phyloP scores from a whole-genome alignment of 2,329 filamentous ascomycete species.

The Pestalotiopsis sp. region DNA sequence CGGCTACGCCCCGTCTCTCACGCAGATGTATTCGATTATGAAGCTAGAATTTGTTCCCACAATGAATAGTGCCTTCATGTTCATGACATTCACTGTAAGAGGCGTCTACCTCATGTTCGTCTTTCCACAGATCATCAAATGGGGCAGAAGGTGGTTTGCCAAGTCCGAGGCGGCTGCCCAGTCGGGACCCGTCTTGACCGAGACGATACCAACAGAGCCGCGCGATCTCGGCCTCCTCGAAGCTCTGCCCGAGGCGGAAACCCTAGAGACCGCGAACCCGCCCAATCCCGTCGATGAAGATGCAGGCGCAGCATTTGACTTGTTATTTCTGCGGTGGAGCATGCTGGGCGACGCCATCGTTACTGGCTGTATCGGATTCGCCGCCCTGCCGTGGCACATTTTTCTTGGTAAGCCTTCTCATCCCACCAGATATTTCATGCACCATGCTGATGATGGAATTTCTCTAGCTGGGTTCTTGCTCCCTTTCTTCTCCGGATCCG shows the following conservation, averaged over 20 bases:
- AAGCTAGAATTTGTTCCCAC: slow-evolving; percentile 21
- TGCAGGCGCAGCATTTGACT: slow-evolving; percentile 22
- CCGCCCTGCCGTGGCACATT: slow-evolving; percentile 23
- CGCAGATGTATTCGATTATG: slow-evolving; percentile 26
- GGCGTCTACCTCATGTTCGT: slow-evolving; percentile 26
- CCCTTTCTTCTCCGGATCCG: slow-evolving; percentile 25
- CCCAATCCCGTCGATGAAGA: slow-evolving; percentile 16
- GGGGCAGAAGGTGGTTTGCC: slow-evolving; percentile 19
- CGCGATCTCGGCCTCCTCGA: slow-evolving; percentile 19
- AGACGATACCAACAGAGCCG: slow-evolving; percentile 19
- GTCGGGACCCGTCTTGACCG: slow-evolving; percentile 11
- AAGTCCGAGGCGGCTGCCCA: slow-evolving; percentile 1
- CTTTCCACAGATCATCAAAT: slow-evolving; percentile 25
- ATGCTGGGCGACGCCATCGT: slow-evolving; percentile 22
- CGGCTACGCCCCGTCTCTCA: slow-evolving; percentile 22
- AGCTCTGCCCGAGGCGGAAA: slow-evolving; percentile 16
- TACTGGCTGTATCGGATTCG: slow-evolving; percentile 22
- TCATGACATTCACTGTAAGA: slow-evolving; percentile 18
- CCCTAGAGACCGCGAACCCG: slow-evolving; percentile 19
- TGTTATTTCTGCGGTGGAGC: slow-evolving; percentile 25
- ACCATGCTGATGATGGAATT: background rate
- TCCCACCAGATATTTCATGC: background rate
- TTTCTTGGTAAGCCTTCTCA: slow-evolving; percentile 21
- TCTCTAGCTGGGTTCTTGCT: slow-evolving; percentile 22
- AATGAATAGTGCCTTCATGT: slow-evolving; percentile 23